These are phyloP conservation scores for Elaeis oleifera DNA, from an alignment of 202 grass and related monocot genomes.

Conservation along the genomic window DNA sequence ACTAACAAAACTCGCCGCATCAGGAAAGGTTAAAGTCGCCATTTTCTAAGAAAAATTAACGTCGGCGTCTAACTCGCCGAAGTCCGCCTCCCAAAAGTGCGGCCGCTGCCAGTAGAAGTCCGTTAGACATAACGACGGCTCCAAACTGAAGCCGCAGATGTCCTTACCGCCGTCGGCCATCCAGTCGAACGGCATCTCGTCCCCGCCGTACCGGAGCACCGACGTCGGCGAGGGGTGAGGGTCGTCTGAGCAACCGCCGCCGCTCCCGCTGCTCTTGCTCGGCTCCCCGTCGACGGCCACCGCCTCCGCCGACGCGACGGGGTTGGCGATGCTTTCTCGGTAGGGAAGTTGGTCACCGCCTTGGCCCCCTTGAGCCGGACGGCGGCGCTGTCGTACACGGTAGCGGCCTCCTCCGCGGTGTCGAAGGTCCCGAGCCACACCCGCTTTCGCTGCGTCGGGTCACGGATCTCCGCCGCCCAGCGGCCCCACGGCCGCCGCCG, in stretches of 20 bases:
- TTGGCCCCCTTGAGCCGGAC: constrained; percentile 31
- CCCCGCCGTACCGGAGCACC: background rate
- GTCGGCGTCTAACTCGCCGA: background rate
- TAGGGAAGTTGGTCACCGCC: constrained; percentile 40
- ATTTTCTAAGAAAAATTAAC: background rate
- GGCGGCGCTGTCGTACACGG: constrained; percentile 45
- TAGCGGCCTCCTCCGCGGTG: constrained; percentile 46
- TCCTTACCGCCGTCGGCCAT: constrained; percentile 2
- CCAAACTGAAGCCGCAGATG: too few relatives aligned
- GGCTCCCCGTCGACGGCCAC: background rate
- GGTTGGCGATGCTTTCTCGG: background rate
- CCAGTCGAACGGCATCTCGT: constrained; percentile 1
- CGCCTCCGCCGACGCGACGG: too few relatives aligned
- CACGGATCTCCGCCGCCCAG: constrained; percentile 50
- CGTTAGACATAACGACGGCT: background rate
- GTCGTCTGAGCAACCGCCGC: constrained; percentile 16
- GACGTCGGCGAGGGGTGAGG: constrained; percentile 2
- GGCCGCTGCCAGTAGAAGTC: background rate
- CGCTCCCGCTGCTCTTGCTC: too few relatives aligned
- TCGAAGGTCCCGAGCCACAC: constrained; percentile 48
- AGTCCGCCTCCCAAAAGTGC: background rate
- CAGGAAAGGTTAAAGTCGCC: too few relatives aligned
- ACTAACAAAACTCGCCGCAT: too few relatives aligned
- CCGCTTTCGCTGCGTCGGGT: constrained; percentile 30
- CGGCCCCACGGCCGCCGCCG: constrained; percentile 39